Base-by-base conservation (phyloP, 139 green algal genomes). In the Coccomyxa sp. region DNA sequence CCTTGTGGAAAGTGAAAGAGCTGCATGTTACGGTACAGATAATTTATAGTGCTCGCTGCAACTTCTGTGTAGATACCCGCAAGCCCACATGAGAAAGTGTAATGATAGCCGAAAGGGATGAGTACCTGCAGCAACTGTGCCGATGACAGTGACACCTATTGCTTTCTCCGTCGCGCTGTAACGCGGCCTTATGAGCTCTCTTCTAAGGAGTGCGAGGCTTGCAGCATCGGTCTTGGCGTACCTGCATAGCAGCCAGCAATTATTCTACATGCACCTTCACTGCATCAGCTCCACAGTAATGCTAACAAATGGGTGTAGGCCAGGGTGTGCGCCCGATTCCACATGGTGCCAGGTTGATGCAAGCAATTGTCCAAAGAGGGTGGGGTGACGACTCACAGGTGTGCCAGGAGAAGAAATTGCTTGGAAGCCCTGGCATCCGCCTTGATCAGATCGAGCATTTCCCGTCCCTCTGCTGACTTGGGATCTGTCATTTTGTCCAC, bases 351-450 rank as follows among this genome's bases (percentile, higher is more conserved):
- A 80, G 17, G 31, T 15, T 80, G 30, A 80, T n/a, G 15, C 10
- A 66, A 25, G 31, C 32, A 80, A 27, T 3, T 58, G 31, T 31
- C 71, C 71, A 78, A 80, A 31, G 31, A 63, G 32, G 17, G 15
- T 63, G 15, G 31, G 76, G 0, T 28, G 30, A 28, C 13, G 16
- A 25, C 76, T 45, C 87, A 91, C 58, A 91, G 85, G 84, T 91
- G 89, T 0, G 88, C 82, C 60, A 97, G 89, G 63, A 98, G 80
- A 85, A 97, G 90, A 77, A 96, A 92, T 88, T 95, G 92, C 30
- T 92, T 92, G n/a, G 89, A 84, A 23, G 88, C 87, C 15, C 90
- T 85, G 0, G 88, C 78, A 83, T 96, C 89, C 45, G 85, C 82
- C 10, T 83, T 84, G 11, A 91, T 74, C 45, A 87, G 80, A 77